Evolutionary conservation across 176 grass and related monocot species (phyloP).

Genomic region (Musa troglodytarum): DNA sequence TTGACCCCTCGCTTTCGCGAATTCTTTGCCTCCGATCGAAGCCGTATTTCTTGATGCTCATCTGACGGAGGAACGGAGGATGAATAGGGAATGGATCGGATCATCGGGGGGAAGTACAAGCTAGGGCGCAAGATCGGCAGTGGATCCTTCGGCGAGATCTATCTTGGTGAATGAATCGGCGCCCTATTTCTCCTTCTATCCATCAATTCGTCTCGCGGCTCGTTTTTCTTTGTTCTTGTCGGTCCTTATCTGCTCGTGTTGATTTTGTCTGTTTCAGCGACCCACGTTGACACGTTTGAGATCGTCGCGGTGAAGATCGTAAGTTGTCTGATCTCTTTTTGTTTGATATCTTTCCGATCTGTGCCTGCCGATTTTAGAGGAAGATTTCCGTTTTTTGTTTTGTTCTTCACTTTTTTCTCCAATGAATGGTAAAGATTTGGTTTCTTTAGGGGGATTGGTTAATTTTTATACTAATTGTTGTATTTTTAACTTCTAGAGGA

Average conservation of each 20-base stretch:
- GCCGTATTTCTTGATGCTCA: neutral
- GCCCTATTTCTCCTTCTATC: neutral
- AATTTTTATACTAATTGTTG: no score
- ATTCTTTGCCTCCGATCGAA: neutral
- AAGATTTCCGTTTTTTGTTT: neutral
- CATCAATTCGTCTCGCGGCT: neutral
- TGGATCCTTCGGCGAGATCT: conserved; percentile 95
- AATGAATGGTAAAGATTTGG: neutral
- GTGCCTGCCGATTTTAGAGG: neutral
- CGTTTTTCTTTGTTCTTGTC: conserved; percentile 5
- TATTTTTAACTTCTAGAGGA: no score
- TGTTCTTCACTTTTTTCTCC: neutral
- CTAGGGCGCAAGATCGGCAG: conserved; percentile 88
- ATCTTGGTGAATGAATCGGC: conserved; percentile 41
- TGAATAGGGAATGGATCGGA: conserved; percentile 51
- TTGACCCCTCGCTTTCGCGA: neutral
- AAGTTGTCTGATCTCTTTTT: conserved; percentile 23
- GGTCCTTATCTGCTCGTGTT: neutral
- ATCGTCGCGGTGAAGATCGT: conserved; percentile 97
- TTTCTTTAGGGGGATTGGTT: no score
- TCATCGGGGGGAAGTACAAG: conserved; percentile 75
- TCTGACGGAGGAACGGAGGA: neutral
- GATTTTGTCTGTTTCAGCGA: conserved; percentile 40
- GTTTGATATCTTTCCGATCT: conserved; percentile 16
- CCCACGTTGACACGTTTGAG: conserved; percentile 86